phyloP scores from a whole-genome alignment of 768 basidiomycete species.

The Tephrocybe sp. region DNA sequence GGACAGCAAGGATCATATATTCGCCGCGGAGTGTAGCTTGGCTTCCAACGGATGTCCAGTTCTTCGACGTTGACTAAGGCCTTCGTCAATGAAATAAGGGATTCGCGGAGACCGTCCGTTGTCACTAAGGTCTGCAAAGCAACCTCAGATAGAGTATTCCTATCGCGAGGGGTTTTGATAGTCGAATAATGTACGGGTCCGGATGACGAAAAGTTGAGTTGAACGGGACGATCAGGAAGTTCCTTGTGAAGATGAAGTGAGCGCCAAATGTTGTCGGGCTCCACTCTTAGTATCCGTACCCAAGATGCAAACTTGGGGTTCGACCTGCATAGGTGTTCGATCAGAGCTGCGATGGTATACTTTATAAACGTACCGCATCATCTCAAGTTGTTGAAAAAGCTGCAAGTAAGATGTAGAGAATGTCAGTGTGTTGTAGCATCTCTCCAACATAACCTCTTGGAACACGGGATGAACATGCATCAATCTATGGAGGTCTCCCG shows the following conservation, averaged over 20 bases:
- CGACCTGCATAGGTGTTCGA: not conserved
- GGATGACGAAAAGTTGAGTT: not conserved
- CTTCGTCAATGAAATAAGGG: not conserved
- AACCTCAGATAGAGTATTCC: not conserved
- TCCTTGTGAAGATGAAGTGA: not conserved
- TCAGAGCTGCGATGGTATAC: not conserved
- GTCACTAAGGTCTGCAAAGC: not conserved
- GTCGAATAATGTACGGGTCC: not conserved
- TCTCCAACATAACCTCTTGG: not conserved
- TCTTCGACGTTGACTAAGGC: not conserved
- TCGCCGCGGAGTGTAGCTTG: not conserved
- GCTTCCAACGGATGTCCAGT: not conserved
- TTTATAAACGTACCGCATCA: not conserved
- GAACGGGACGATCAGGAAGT: not conserved
- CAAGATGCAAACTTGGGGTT: not conserved
- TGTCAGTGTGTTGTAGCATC: not conserved
- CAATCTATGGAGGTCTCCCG: not conserved
- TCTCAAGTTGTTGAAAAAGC: constrained; percentile 1
- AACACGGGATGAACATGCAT: not conserved
- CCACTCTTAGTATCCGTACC: not conserved
- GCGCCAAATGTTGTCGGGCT: constrained; percentile 1
- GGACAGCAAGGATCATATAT: not conserved
- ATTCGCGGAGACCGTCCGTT: not conserved
- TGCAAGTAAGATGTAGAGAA: not conserved
- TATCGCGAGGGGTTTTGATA: not conserved